Conservation (phyloP, 2,329 filamentous ascomycete genomes). For the Teratosphaeria viscida region DNA sequence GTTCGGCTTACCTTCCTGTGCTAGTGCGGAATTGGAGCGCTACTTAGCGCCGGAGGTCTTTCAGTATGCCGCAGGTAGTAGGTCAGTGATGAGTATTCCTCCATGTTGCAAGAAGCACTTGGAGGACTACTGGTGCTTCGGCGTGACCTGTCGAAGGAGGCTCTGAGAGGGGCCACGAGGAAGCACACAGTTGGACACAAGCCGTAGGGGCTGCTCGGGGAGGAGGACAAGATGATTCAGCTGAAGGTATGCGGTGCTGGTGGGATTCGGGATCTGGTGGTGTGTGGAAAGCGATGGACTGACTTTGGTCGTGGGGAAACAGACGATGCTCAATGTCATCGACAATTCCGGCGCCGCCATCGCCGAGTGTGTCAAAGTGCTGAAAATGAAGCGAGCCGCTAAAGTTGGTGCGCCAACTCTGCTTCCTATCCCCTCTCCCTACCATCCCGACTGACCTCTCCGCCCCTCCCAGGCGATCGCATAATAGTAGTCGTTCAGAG, state of each 20-base stretch:
- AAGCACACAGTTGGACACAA: not conserved
- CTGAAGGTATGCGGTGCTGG: conserved; percentile 1
- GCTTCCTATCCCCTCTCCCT: not conserved
- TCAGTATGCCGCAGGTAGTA: not conserved
- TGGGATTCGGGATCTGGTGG: not conserved
- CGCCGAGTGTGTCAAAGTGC: conserved; percentile 88
- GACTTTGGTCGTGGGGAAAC: not conserved
- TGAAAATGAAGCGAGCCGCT: conserved; percentile 81
- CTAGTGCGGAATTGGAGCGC: not conserved
- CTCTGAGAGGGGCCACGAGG: not conserved
- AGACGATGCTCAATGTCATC: conserved; percentile 99
- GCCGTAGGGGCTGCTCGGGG: not conserved
- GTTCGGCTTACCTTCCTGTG: not conserved
- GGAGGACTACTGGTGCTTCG: not conserved
- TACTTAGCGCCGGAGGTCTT: not conserved
- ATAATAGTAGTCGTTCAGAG: conserved; percentile 98
- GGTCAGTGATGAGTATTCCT: not conserved
- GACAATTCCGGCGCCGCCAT: conserved; percentile 98
- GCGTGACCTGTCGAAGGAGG: not conserved
- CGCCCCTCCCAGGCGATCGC: conserved; percentile 60
- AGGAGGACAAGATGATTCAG: conserved; percentile 3
- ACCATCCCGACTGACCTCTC: not conserved
- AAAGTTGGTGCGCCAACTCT: conserved; percentile 62
- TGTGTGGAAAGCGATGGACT: not conserved
- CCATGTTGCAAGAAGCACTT: not conserved